Conservation (phyloP, 2,329 filamentous ascomycete genomes). For the Colletotrichum sp. region DNA sequence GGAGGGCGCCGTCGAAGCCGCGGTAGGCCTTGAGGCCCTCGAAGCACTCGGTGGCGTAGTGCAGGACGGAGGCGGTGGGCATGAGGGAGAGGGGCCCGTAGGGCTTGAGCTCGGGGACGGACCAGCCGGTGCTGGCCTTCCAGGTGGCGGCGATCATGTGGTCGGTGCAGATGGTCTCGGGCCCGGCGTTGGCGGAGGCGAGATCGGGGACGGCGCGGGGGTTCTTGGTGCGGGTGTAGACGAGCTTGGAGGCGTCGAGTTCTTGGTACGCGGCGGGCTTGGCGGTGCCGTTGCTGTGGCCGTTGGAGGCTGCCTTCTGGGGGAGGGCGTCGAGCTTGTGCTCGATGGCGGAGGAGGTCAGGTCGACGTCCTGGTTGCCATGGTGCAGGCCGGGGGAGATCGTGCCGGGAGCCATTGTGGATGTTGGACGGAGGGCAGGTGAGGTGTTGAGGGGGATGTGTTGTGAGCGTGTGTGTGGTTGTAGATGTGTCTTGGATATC, state of each 20-base stretch:
- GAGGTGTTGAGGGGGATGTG: not conserved
- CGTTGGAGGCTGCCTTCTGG: constrained; percentile 26
- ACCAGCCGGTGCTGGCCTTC: constrained; percentile 72
- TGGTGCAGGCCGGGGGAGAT: constrained; percentile 33
- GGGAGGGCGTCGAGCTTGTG: constrained; percentile 49
- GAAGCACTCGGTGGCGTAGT: constrained; percentile 93
- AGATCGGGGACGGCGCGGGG: constrained; percentile 60
- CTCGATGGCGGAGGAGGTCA: constrained; percentile 57
- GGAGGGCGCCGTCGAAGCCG: constrained; percentile 75
- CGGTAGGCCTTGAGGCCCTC: constrained; percentile 85
- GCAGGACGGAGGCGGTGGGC: constrained; percentile 80
- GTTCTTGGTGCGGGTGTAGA: constrained; percentile 60
- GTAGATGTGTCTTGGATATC: constrained; percentile 3
- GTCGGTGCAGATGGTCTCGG: constrained; percentile 72
- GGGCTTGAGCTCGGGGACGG: constrained; percentile 73
- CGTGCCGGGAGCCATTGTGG: constrained; percentile 31
- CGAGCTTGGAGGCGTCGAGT: constrained; percentile 68
- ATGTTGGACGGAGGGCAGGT: not conserved
- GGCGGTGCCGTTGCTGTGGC: constrained; percentile 31
- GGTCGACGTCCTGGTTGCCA: constrained; percentile 56
- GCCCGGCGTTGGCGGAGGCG: constrained; percentile 49
- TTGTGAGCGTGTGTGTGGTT: not conserved
- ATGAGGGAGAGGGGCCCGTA: constrained; percentile 80
- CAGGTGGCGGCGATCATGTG: constrained; percentile 85
- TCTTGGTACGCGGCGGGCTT: constrained; percentile 61